phyloP scores from a whole-genome alignment of 2,329 filamentous ascomycete species.

The Cyclaneusma minus region DNA sequence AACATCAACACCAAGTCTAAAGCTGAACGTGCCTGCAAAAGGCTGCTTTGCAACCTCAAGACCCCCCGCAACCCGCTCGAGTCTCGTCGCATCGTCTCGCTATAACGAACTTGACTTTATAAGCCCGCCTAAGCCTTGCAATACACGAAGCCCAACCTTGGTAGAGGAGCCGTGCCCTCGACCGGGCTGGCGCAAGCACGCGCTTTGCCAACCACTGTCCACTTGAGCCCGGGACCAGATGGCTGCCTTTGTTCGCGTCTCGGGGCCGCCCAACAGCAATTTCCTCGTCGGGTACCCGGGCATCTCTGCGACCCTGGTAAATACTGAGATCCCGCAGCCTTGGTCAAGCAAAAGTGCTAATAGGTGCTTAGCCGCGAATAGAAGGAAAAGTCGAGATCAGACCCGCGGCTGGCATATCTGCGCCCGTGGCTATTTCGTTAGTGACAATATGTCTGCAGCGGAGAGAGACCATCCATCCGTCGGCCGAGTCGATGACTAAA shows the following conservation, averaged over 20 bases:
- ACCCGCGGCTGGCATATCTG: slow-evolving; percentile 69
- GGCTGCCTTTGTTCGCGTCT: slow-evolving; percentile 85
- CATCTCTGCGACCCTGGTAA: slow-evolving; percentile 90
- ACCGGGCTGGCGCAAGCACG: slow-evolving; percentile 2
- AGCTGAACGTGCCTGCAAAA: too few relatives aligned
- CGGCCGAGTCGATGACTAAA: slow-evolving; percentile 86
- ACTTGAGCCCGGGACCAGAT: slow-evolving; percentile 24
- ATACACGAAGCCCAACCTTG: too few relatives aligned
- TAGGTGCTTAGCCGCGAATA: slow-evolving; percentile 62
- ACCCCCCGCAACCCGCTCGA: too few relatives aligned
- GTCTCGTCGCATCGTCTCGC: too few relatives aligned
- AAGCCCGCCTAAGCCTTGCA: too few relatives aligned
- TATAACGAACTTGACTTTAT: too few relatives aligned
- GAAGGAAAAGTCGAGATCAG: slow-evolving; percentile 96
- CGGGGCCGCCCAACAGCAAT: slow-evolving; percentile 90
- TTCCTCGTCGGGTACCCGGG: slow-evolving; percentile 95
- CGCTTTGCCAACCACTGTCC: slow-evolving; percentile 1
- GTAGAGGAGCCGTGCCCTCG: too few relatives aligned
- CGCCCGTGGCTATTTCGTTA: slow-evolving; percentile 78
- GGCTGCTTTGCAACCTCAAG: too few relatives aligned
- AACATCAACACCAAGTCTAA: too few relatives aligned
- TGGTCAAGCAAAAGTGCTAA: slow-evolving; percentile 9
- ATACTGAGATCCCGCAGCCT: slow-evolving; percentile 22
- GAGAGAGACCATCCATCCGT: slow-evolving; percentile 90
- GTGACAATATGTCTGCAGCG: slow-evolving; percentile 89